These are phyloP conservation scores for Acanthamoeba quina DNA, from an alignment of 208 protist genomes.

Conservation along the genomic window DNA sequence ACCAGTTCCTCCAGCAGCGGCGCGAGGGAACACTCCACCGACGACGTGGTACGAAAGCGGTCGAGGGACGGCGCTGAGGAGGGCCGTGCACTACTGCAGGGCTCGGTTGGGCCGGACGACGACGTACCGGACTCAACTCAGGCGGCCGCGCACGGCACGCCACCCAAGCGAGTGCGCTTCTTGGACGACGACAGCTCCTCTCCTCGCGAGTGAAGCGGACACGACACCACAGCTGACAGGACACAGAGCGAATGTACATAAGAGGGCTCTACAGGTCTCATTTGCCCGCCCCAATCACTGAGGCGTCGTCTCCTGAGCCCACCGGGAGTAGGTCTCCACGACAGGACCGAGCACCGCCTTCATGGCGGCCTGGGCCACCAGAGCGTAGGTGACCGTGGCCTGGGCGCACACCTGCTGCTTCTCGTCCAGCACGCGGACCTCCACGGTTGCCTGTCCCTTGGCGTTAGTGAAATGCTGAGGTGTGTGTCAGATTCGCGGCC, in stretches of 20 bases:
- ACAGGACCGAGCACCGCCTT: background rate
- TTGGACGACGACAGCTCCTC: background rate
- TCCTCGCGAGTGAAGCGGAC: too few species aligned
- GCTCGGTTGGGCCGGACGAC: background rate
- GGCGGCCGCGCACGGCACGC: background rate
- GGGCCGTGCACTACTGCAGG: background rate
- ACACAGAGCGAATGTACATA: background rate
- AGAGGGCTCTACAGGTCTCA: too few species aligned
- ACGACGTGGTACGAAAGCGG: background rate
- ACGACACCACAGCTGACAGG: background rate
- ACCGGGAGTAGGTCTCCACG: background rate
- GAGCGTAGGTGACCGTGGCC: background rate
- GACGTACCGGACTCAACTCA: background rate
- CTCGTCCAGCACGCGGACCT: background rate
- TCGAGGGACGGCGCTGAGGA: background rate
- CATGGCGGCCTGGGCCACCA: background rate
- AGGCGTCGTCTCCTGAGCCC: background rate
- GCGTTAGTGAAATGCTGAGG: too few species aligned
- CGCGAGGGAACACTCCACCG: too few species aligned
- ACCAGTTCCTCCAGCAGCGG: background rate
- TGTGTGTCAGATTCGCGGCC: too few species aligned
- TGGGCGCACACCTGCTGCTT: background rate
- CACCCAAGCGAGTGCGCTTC: conserved; percentile 18
- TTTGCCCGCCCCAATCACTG: background rate
- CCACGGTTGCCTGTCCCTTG: background rate